Evolutionary conservation across 306 rosid genomes (phyloP).

Genomic region (Canavalia ensiformis): DNA sequence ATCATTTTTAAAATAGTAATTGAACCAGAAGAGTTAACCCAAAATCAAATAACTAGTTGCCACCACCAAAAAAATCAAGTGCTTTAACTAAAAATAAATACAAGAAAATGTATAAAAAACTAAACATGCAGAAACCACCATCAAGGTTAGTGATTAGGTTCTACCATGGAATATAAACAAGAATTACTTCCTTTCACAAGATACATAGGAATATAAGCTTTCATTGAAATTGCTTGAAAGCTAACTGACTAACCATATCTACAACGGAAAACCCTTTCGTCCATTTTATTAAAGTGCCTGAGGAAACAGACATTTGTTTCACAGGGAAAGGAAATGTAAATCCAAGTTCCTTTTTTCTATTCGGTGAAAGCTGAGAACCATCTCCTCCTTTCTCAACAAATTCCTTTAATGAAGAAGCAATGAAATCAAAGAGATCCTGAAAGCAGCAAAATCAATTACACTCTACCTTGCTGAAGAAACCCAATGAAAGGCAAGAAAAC

Average conservation of each 20-base stretch:
- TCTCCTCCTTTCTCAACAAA: conserved; percentile 65
- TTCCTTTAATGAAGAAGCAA: conserved; percentile 72
- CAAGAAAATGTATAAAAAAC: neutral
- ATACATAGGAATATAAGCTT: conserved; percentile 31
- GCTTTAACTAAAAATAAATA: neutral
- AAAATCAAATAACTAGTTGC: conserved; percentile 13
- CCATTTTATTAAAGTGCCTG: conserved; percentile 80
- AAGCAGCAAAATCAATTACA: conserved; percentile 42
- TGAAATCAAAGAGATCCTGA: conserved; percentile 81
- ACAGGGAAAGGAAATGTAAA: conserved; percentile 86
- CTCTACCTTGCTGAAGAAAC: neutral
- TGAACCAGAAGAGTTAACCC: neutral
- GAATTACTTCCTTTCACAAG: conserved; percentile 26
- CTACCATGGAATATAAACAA: conserved; percentile 1
- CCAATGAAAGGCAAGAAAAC: neutral
- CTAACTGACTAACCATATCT: conserved; percentile 72
- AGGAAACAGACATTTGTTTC: conserved; percentile 67
- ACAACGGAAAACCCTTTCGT: conserved; percentile 70
- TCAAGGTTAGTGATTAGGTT: neutral
- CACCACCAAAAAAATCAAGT: neutral
- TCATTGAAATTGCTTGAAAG: conserved; percentile 36
- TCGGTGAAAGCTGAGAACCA: conserved; percentile 51
- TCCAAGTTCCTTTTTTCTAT: conserved; percentile 72
- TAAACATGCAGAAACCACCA: conserved; percentile 20
- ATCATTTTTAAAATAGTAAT: neutral